phyloP scores from a whole-genome alignment of 495 filamentous ascomycete genomes.

The Xylaria nigripes region DNA sequence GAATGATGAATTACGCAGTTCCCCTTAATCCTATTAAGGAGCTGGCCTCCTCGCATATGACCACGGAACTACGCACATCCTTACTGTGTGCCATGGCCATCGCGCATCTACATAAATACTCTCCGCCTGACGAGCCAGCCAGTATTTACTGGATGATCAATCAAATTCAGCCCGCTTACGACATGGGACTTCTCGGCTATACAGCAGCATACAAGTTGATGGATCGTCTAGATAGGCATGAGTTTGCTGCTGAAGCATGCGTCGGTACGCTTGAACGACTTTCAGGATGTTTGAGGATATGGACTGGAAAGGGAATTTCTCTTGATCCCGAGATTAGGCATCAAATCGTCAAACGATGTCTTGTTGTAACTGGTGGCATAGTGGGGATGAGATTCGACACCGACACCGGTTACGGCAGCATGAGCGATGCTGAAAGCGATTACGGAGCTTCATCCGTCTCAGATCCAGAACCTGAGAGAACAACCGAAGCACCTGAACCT shows the following conservation, averaged over 20 bases:
- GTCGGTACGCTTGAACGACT: conserved; percentile 41
- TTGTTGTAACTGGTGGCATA: conserved; percentile 40
- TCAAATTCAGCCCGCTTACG: conserved; percentile 38
- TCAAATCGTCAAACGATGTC: conserved; percentile 41
- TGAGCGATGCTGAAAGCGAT: conserved; percentile 11
- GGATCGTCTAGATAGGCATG: conserved; percentile 46
- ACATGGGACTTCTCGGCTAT: conserved; percentile 68
- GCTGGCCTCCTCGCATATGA: conserved; percentile 41
- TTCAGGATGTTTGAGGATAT: conserved; percentile 46
- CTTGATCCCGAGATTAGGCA: conserved; percentile 39
- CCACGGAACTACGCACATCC: conserved; percentile 40
- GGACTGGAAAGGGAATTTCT: conserved; percentile 40
- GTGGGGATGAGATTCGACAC: conserved; percentile 47
- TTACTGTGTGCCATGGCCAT: conserved; percentile 77
- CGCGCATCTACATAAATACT: conserved; percentile 51
- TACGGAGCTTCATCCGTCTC: neutral
- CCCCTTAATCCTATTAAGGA: conserved; percentile 18
- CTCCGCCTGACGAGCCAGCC: conserved; percentile 29
- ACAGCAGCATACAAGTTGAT: conserved; percentile 67
- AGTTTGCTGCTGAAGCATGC: conserved; percentile 41
- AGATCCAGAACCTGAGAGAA: neutral
- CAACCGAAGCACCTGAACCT: neutral
- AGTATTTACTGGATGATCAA: conserved; percentile 39
- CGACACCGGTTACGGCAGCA: conserved; percentile 48
- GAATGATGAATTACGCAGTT: conserved; percentile 9